Evolutionary conservation across 768 basidiomycete genomes (phyloP).

Genomic region (Coprinopsis strossmayeri): DNA sequence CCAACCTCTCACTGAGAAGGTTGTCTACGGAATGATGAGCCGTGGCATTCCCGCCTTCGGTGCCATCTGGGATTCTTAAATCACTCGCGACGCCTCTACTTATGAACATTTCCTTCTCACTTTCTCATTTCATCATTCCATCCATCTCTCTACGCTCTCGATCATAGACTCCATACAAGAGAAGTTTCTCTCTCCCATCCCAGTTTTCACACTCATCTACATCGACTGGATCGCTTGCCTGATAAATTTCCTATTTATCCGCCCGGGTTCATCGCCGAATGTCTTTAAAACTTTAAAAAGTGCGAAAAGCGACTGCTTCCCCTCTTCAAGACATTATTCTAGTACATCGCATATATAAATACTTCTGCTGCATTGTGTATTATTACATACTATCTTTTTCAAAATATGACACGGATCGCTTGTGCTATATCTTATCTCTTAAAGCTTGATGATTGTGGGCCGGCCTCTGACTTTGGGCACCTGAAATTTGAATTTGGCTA

Average conservation of each 20-base stretch:
- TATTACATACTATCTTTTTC: not conserved
- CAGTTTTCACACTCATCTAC: not conserved
- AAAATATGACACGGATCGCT: not conserved
- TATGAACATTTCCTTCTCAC: not conserved
- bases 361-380: no score
- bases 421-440: no score
- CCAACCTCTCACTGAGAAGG: slow-evolving; percentile 46
- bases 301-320: no score
- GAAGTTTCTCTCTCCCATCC: no score
- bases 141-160: not conserved
- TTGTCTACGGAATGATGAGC: slow-evolving; percentile 56
- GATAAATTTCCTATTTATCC: not conserved
- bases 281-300: no score
- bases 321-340: not conserved
- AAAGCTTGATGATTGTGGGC: no score
- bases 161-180: not conserved
- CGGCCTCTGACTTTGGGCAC: no score
- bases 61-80: slow-evolving; percentile 54
- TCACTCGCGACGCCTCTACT: no score
- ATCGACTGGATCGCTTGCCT: slow-evolving; percentile 2
- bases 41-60: slow-evolving; percentile 57
- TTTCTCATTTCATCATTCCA: not conserved
- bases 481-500: no score
- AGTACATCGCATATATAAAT: not conserved
- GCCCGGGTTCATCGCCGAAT: not conserved